A percentile compares a stretch with the other conserved stretches of the same genome.
These are phyloP conservation scores for Tylopilus intermedius DNA, from an alignment of 768 basidiomycete genomes.

Conservation along the genomic window DNA sequence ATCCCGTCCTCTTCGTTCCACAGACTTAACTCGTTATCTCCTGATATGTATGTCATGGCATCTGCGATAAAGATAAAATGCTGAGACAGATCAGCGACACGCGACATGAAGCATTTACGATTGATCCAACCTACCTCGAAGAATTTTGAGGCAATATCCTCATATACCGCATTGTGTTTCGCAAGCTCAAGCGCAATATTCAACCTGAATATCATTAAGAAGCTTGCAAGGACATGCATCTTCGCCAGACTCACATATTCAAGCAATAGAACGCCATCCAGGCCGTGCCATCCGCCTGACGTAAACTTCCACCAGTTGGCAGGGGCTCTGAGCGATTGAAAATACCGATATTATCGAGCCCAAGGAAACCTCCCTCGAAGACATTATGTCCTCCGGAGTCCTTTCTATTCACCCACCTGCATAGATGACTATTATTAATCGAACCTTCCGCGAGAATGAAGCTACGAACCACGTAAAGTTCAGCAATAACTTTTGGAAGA, in stretches of 20 bases:
- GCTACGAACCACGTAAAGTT: conserved; percentile 87
- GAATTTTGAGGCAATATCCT: conserved; percentile 98
- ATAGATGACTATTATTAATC: conserved; percentile 1
- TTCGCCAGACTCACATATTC: conserved; percentile 65
- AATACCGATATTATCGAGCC: conserved; percentile 94
- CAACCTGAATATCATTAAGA: conserved; percentile 49
- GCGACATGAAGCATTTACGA: neutral
- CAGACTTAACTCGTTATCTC: conserved; percentile 73
- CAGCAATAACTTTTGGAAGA: conserved; percentile 94
- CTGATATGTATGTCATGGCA: conserved; percentile 48
- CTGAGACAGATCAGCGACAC: conserved; percentile 36
- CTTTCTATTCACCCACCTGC: conserved; percentile 97
- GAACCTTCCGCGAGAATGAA: neutral
- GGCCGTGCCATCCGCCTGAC: conserved; percentile 97
- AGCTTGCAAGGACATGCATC: neutral
- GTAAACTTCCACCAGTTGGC: conserved; percentile 88
- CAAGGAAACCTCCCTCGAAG: conserved; percentile 97
- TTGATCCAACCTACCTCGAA: conserved; percentile 56
- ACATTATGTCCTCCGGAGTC: conserved; percentile 93
- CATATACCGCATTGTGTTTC: conserved; percentile 95
- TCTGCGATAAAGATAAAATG: conserved; percentile 99
- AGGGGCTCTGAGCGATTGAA: conserved; percentile 98
- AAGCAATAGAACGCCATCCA: conserved; percentile 99
- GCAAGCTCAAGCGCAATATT: conserved; percentile 97
- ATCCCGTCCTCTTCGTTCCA: conserved; percentile 98